These are phyloP conservation scores for Pleurotus sapidus DNA, from an alignment of 768 basidiomycete genomes.

Conservation along the genomic window DNA sequence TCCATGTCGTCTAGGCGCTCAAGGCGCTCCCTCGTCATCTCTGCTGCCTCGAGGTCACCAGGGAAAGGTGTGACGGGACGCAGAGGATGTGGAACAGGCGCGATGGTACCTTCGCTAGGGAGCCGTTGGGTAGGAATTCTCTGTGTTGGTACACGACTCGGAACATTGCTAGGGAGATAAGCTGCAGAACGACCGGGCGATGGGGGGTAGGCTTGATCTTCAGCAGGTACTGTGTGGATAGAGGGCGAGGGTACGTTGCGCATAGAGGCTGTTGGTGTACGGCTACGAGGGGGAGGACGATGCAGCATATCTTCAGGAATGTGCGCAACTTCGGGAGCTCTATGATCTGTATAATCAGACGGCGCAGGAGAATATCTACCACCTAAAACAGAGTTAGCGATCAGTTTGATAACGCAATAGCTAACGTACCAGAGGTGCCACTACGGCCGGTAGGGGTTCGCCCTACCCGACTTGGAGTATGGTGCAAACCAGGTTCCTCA, in stretches of 20 bases:
- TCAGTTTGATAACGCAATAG: not conserved
- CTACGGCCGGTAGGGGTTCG: not conserved
- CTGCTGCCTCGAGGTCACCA: conserved; percentile 33
- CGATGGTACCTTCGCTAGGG: conserved; percentile 5
- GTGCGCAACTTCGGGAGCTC: not conserved
- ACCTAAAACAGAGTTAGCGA: not conserved
- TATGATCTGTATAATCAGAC: conserved; percentile 9
- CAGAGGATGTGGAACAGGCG: conserved; percentile 23
- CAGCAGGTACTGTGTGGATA: not conserved
- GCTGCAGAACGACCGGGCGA: not conserved
- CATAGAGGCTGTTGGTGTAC: not conserved
- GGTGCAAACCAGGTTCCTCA: conserved; percentile 1
- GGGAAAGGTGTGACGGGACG: conserved; percentile 33
- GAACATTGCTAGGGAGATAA: not conserved
- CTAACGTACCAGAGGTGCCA: not conserved
- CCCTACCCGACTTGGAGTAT: not conserved
- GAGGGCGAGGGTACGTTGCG: not conserved
- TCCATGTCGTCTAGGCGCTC: conserved; percentile 59
- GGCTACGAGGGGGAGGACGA: not conserved
- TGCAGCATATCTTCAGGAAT: not conserved
- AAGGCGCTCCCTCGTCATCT: conserved; percentile 48
- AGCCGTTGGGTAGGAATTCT: not conserved
- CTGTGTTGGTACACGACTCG: conserved; percentile 9
- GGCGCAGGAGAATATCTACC: conserved; percentile 10
- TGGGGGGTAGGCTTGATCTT: not conserved